Evolutionary conservation across 257 asterid genomes (phyloP).

Genomic region (Nemophila menziesii): DNA sequence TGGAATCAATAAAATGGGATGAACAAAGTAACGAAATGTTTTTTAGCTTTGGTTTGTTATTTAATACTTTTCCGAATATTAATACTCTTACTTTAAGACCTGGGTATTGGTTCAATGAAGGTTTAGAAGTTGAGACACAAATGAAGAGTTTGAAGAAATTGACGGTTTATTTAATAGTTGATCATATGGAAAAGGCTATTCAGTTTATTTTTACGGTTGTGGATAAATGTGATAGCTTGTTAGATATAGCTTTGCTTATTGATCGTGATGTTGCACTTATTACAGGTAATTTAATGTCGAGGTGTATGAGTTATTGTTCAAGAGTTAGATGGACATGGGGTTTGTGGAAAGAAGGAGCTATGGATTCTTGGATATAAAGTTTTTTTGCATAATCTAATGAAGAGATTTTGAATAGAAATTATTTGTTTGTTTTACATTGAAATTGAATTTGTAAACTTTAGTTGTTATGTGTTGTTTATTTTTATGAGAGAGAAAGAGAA

Average conservation of each 20-base stretch:
- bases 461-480: no score
- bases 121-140: constrained; percentile 20
- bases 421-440: no score
- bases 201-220: constrained; percentile 32
- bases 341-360: constrained; percentile 62
- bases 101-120: constrained; percentile 55
- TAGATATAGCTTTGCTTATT: constrained; percentile 33
- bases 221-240: constrained; percentile 36
- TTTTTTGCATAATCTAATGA: background rate
- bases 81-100: constrained; percentile 45
- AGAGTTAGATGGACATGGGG: constrained; percentile 80
- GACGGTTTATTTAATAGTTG: constrained; percentile 46
- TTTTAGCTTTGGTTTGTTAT: constrained; percentile 38
- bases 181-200: constrained; percentile 44
- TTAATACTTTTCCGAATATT: constrained; percentile 36
- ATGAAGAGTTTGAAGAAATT: constrained; percentile 46
- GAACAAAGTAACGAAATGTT: constrained; percentile 25
- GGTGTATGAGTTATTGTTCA: constrained; percentile 35
- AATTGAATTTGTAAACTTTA: no score
- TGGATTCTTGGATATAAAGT: constrained; percentile 50
- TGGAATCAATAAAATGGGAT: constrained; percentile 32
- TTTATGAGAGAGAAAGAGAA: no score
- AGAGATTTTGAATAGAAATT: background rate
- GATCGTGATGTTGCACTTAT: constrained; percentile 51
- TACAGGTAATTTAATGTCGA: constrained; percentile 39